phyloP scores from a whole-genome alignment of 768 basidiomycete genomes.

The Tubosaeta sp. region DNA sequence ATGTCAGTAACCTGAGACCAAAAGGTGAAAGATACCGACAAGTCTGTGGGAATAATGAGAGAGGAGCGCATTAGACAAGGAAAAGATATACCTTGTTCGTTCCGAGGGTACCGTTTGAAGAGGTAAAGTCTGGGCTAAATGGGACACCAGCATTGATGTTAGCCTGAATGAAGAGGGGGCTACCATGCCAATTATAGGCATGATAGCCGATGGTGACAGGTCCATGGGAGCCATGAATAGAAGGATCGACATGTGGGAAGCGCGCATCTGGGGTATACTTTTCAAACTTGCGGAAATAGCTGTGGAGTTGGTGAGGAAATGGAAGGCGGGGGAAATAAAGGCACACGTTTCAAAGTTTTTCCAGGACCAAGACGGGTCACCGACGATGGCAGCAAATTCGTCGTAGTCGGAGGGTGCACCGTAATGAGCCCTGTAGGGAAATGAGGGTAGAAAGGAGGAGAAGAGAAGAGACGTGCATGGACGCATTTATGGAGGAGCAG shows the following conservation, averaged over 20 bases:
- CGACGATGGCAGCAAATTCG: slow-evolving; percentile 54
- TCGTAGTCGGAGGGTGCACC: slow-evolving; percentile 68
- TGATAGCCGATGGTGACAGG: slow-evolving; percentile 60
- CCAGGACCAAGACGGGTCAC: slow-evolving; percentile 55
- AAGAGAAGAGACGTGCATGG: slow-evolving; percentile 31
- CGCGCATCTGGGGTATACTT: slow-evolving; percentile 46
- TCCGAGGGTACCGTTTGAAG: slow-evolving; percentile 52
- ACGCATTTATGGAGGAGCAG: slow-evolving; percentile 66
- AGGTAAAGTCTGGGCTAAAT: slow-evolving; percentile 53
- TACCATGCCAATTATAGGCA: slow-evolving; percentile 41
- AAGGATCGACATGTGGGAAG: slow-evolving; percentile 46
- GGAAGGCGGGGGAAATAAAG: not conserved
- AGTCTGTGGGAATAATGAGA: slow-evolving; percentile 28
- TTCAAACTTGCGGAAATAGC: slow-evolving; percentile 73
- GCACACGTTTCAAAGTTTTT: slow-evolving; percentile 47
- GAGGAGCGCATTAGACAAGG: not conserved
- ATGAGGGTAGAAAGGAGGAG: slow-evolving; percentile 6
- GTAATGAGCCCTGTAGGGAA: slow-evolving; percentile 42
- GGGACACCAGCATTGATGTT: slow-evolving; percentile 50
- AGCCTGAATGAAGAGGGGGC: slow-evolving; percentile 52
- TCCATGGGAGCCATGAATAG: slow-evolving; percentile 46
- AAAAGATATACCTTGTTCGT: slow-evolving; percentile 48
- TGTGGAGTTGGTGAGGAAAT: slow-evolving; percentile 21
- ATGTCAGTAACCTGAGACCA: not conserved
- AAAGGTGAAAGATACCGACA: slow-evolving; percentile 33